These are phyloP conservation scores for Termitomyces bulborhizus DNA, from an alignment of 768 basidiomycete genomes.

Conservation along the genomic window DNA sequence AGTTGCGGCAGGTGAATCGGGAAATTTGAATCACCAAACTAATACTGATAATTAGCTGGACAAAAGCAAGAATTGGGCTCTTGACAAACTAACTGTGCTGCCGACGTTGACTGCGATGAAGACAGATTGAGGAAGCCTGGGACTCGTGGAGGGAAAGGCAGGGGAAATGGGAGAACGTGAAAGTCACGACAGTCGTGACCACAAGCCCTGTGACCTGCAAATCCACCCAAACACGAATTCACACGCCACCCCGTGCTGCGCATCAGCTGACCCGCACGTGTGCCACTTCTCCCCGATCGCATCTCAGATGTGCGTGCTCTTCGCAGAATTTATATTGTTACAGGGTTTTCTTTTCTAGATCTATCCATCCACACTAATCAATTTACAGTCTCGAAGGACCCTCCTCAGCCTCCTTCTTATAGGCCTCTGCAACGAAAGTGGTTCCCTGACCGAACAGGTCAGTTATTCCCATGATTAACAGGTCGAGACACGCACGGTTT, in stretches of 20 bases:
- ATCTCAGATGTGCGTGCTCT: neutral
- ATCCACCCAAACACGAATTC: slow-evolving; percentile 15
- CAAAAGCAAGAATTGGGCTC: neutral
- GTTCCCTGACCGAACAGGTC: slow-evolving; percentile 22
- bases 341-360: slow-evolving; percentile 5
- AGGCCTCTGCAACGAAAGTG: slow-evolving; percentile 28
- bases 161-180: slow-evolving; percentile 21
- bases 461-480: neutral
- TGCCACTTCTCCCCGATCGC: neutral
- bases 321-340: slow-evolving; percentile 1
- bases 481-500: slow-evolving; percentile 40
- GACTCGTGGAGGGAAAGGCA: slow-evolving; percentile 8
- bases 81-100: neutral
- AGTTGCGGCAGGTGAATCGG: neutral
- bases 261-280: slow-evolving; percentile 15
- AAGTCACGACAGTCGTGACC: slow-evolving; percentile 26
- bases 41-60: neutral
- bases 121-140: neutral
- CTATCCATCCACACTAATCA: neutral
- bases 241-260: slow-evolving; percentile 20
- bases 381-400: slow-evolving; percentile 17
- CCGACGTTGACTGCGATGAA: neutral
- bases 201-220: slow-evolving; percentile 23
- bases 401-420: slow-evolving; percentile 23
- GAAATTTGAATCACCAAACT: slow-evolving; percentile 1